phyloP scores from a whole-genome alignment of 1,284 basidiomycete genomes.

The Cryptococcus depauperatus region DNA sequence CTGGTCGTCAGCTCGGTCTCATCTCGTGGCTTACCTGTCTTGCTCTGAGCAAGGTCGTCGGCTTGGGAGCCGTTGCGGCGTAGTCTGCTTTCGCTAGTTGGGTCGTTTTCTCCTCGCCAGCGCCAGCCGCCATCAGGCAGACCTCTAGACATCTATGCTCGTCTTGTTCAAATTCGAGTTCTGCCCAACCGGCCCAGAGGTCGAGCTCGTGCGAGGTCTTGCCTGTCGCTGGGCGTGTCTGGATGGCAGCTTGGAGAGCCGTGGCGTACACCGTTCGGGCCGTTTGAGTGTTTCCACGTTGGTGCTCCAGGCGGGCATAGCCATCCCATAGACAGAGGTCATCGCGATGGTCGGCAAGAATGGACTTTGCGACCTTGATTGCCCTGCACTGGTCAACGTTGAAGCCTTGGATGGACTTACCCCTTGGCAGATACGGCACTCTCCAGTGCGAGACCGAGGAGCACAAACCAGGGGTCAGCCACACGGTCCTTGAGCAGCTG shows the following conservation, averaged over 20 bases:
- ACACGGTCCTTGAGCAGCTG: constrained; percentile 25
- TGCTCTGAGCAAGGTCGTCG: constrained; percentile 30
- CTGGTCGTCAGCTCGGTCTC: constrained; percentile 5
- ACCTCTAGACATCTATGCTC: constrained; percentile 25
- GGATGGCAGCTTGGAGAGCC: constrained; percentile 38
- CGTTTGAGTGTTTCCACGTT: constrained; percentile 60
- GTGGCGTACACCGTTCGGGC: constrained; percentile 78
- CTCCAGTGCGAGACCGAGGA: constrained; percentile 42
- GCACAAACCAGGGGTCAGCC: constrained; percentile 40
- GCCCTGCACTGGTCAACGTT: constrained; percentile 13
- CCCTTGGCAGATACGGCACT: constrained; percentile 29
- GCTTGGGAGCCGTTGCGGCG: constrained; percentile 5
- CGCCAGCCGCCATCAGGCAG: constrained; percentile 19
- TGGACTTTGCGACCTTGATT: constrained; percentile 58
- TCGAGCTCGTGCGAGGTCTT: constrained; percentile 31
- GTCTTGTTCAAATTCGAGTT: constrained; percentile 61
- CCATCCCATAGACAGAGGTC: constrained; percentile 68
- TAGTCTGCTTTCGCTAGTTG: too few species aligned
- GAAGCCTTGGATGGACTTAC: constrained; percentile 13
- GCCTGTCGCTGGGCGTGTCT: constrained; percentile 6
- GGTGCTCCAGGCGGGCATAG: constrained; percentile 70
- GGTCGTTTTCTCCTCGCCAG: constrained; percentile 6
- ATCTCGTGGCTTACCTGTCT: constrained; percentile 24
- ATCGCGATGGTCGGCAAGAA: constrained; percentile 58
- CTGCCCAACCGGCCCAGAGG: constrained; percentile 82